These are phyloP conservation scores for Rhizophora apiculata DNA, from an alignment of 345 rosid genomes.

Conservation along the genomic window DNA sequence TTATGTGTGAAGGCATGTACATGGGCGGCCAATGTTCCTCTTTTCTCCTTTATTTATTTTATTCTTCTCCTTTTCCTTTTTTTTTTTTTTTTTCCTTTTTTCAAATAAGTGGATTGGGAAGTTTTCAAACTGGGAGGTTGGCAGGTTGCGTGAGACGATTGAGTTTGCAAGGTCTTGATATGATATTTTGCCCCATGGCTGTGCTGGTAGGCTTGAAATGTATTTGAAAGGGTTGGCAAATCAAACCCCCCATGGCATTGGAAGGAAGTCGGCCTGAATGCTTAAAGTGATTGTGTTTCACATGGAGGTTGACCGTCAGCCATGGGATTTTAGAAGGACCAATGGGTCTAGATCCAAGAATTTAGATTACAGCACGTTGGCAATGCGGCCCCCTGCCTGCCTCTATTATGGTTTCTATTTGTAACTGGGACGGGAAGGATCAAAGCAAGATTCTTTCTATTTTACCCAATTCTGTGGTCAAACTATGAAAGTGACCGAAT, in stretches of 20 bases:
- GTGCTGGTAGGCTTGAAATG: not conserved
- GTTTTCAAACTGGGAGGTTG: too few species aligned
- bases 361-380: not conserved
- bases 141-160: too few species aligned
- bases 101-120: too few species aligned
- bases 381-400: not conserved
- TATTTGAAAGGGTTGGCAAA: not conserved
- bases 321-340: not conserved
- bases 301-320: not conserved
- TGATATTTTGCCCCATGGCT: not conserved
- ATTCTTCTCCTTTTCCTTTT: not conserved
- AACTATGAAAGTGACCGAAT: not conserved
- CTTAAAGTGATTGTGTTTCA: not conserved
- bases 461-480: not conserved
- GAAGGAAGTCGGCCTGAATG: too few species aligned
- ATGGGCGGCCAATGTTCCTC: not conserved
- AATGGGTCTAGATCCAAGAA: not conserved
- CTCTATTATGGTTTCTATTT: not conserved
- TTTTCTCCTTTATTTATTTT: not conserved
- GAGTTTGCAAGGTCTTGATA: not conserved
- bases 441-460: not conserved
- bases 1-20: slow-evolving; percentile 34
- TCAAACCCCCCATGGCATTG: not conserved
- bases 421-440: not conserved
- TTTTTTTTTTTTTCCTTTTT: too few species aligned